Base-by-base conservation (phyloP, 2,329 filamentous ascomycete genomes). In the Mycosphaerella sp. region DNA sequence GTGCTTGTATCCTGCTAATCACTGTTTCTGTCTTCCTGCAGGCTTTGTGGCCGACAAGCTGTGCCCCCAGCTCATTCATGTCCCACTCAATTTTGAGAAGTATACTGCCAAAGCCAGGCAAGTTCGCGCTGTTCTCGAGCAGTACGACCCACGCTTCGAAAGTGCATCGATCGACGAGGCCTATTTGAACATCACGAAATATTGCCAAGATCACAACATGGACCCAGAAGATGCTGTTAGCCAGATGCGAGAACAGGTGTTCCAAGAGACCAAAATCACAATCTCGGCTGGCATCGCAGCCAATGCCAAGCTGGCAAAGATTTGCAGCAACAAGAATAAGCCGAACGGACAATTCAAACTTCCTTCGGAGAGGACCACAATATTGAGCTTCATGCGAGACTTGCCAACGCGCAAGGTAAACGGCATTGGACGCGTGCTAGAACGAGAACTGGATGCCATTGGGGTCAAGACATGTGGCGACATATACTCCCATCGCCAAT, bases 111-210 rank as follows among this genome's bases (percentile, higher is more conserved):
- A 97, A 70, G 93, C 93, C 0, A 81, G 86, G 54, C 91, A 97
- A 68, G 84, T 97, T 5, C 82, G 92, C 9, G 80, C 85, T 41
- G 82, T 98, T 1, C 75, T 98, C 12, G 85, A 82, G 9, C 78
- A 85, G n/a, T 98, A 97, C 66, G 93, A 98, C 65, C 82, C 89
- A 0, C 79, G 87, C 1, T 98, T 95, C 62, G 89, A 97, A 69
- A 95, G 87, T 63, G 89, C 92, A 0, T 95, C 90, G 67, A 91
- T 95, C 60, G 93, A 98, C 63, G 93, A 98, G 70, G 93, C 93
- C 0, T 98, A 96, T 67, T 76, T 98, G 29, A 97, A 98, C 64
- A 87, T 98, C 55, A 97, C 93, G 0, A 76, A 70, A 48, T 97
- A 95, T 67, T 95, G 92, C 66, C 63, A 74, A 9, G 79, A 83